phyloP scores from a whole-genome alignment of 768 basidiomycete species.

The Trametes sanguinea region DNA sequence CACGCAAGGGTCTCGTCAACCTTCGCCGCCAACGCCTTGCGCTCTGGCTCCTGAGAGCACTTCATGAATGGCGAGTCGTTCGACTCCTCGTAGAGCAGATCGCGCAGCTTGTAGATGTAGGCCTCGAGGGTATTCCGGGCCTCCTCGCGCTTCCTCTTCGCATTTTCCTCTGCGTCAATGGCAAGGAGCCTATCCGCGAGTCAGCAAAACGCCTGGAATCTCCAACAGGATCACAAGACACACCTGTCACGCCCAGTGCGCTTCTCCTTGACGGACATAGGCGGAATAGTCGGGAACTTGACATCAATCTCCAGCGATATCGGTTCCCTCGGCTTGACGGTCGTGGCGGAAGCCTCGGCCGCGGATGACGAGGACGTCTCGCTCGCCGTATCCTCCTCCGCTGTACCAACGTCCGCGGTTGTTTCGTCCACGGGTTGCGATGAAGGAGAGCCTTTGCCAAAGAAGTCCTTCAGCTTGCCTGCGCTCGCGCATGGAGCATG shows the following conservation, averaged over 20 bases:
- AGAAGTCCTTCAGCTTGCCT: constrained; percentile 89
- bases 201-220: neutral
- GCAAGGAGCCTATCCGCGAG: constrained; percentile 62
- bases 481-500: constrained; percentile 21
- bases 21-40: constrained; percentile 60
- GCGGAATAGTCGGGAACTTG: constrained; percentile 65
- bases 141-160: constrained; percentile 81
- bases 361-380: constrained; percentile 28
- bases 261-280: constrained; percentile 81
- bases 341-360: constrained; percentile 36
- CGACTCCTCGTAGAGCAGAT: constrained; percentile 68
- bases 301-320: constrained; percentile 66
- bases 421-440: constrained; percentile 31
- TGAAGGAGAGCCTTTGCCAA: constrained; percentile 61
- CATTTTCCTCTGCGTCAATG: constrained; percentile 74
- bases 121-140: constrained; percentile 89
- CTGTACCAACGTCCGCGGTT: constrained; percentile 40
- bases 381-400: constrained; percentile 21
- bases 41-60: constrained; percentile 76
- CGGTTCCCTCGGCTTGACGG: constrained; percentile 49
- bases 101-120: constrained; percentile 89
- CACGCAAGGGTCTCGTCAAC: constrained; percentile 78
- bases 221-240: constrained; percentile 25
- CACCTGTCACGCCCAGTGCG: constrained; percentile 71
- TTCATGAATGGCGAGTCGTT: constrained; percentile 78